These are phyloP conservation scores for Citrus cavaleriei DNA, from an alignment of 345 rosid species.

Conservation along the genomic window DNA sequence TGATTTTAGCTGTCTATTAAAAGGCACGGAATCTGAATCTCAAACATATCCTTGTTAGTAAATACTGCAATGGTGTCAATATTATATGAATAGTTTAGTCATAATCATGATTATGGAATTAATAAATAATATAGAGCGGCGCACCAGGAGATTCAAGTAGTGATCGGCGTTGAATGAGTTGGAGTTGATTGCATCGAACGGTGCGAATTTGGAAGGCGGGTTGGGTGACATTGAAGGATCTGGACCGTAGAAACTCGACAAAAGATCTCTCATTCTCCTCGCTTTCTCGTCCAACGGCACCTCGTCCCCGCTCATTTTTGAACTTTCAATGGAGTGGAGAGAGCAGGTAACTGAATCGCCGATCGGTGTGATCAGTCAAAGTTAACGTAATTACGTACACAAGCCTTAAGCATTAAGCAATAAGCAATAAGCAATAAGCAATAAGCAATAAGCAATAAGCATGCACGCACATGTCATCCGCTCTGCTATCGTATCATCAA, in stretches of 20 bases:
- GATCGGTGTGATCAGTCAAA: neutral
- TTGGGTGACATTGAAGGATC: conserved; percentile 60
- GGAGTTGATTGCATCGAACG: conserved; percentile 77
- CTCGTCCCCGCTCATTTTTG: conserved; percentile 53
- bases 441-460: too few species aligned
- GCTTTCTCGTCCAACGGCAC: conserved; percentile 93
- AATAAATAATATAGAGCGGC: neutral
- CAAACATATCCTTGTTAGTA: too few species aligned
- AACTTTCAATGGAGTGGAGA: neutral
- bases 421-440: too few species aligned
- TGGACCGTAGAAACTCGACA: conserved; percentile 93
- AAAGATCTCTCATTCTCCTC: conserved; percentile 97
- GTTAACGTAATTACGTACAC: neutral
- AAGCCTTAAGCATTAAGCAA: too few species aligned
- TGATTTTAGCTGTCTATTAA: too few species aligned
- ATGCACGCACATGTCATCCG: too few species aligned
- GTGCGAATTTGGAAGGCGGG: conserved; percentile 36
- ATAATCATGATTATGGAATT: neutral
- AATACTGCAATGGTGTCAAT: neutral
- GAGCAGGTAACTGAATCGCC: too few species aligned
- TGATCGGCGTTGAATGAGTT: conserved; percentile 79
- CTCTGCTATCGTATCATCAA: too few species aligned
- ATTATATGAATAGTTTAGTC: neutral
- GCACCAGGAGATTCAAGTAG: conserved; percentile 92
- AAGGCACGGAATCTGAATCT: neutral